Percentiles rank a stretch among this genome's conserved stretches.
These are phyloP conservation scores for Nepenthes alata DNA, from an alignment of 179 eudicot genomes.

Conservation along the genomic window DNA sequence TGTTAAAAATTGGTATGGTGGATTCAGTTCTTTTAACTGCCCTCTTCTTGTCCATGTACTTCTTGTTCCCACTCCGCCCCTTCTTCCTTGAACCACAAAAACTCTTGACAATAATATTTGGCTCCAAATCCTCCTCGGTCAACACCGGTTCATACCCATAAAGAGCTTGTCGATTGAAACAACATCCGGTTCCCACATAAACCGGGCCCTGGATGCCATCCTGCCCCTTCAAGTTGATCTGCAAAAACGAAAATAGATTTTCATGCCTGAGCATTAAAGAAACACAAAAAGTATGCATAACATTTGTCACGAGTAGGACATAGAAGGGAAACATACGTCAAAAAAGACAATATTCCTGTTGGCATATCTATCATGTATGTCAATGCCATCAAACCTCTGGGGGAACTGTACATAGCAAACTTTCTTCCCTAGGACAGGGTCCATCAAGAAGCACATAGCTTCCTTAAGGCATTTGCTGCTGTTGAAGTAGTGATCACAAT, in stretches of 20 bases:
- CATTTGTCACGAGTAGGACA: not conserved
- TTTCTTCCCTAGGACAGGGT: constrained; percentile 65
- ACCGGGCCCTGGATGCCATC: constrained; percentile 90
- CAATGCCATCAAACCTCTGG: constrained; percentile 86
- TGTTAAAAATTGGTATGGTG: constrained; percentile 61
- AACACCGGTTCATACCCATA: constrained; percentile 77
- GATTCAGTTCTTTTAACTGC: constrained; percentile 64
- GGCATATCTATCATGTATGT: constrained; percentile 79
- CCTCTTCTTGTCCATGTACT: constrained; percentile 57
- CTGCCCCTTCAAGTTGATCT: constrained; percentile 88
- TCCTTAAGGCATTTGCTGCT: constrained; percentile 81
- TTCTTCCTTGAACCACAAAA: constrained; percentile 82
- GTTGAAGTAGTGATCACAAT: constrained; percentile 94
- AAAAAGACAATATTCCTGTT: constrained; percentile 81
- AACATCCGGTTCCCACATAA: constrained; percentile 91
- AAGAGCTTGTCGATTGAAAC: constrained; percentile 82
- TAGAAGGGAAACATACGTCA: constrained; percentile 43
- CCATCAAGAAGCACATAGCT: constrained; percentile 96
- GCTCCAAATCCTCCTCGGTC: constrained; percentile 81
- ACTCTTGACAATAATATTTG: constrained; percentile 64
- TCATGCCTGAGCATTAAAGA: not conserved
- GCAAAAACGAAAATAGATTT: constrained; percentile 7
- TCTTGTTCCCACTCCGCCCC: constrained; percentile 50
- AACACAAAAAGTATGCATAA: not conserved
- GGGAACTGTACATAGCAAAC: constrained; percentile 85